Evolutionary conservation across 2,329 filamentous ascomycete genomes (phyloP), one percentile per base, ranked within the genome.

Genomic region (Aspergillus caelatus): DNA sequence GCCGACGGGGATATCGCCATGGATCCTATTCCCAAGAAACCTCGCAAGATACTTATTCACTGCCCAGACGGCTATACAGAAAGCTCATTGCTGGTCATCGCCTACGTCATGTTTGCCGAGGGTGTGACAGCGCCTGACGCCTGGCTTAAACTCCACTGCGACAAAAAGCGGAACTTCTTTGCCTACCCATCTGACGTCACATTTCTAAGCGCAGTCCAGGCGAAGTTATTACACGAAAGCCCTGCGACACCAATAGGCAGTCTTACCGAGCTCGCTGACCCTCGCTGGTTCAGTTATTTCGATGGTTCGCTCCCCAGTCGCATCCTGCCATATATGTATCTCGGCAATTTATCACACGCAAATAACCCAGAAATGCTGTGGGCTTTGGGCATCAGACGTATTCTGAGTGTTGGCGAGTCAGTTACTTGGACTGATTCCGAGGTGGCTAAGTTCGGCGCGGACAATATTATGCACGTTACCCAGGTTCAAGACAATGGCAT

Each of bases 61-160:
- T 98, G 95, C 77, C 89, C 90, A 2, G 95, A 99, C 77, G 95
- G 95, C 21, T 99, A 99, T 73, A 99, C 95, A 0, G 95, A 99
- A 78, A 94, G 91, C 1, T 93, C 93, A 1, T 85, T 99, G 77
- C 84, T 99, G 21, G 93, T 88, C 2, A 87, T 99, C 45, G 92
- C 94, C 11, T 99, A 99, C 78, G 93, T 90, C 75, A 96, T 96
- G 85, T 99, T 93, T 78, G 92, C 91, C 60, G 92, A 95, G 65
- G 93, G 92, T 8, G 83, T 88, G 12, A 86, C 94, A 0, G 86
- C 94, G 0, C 91, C 94, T 32, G 88, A 93, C 61, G 94, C 95
- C 10, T 98, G 94, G 94, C 83, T 98, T 11, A 85, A 88, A 63
- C 82, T 99, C 56, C 95, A 99, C 75, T 89, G 89, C 12, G 85